Conservation (phyloP, 192 early-diverging fungal genomes). For the Coemansia sp. region DNA sequence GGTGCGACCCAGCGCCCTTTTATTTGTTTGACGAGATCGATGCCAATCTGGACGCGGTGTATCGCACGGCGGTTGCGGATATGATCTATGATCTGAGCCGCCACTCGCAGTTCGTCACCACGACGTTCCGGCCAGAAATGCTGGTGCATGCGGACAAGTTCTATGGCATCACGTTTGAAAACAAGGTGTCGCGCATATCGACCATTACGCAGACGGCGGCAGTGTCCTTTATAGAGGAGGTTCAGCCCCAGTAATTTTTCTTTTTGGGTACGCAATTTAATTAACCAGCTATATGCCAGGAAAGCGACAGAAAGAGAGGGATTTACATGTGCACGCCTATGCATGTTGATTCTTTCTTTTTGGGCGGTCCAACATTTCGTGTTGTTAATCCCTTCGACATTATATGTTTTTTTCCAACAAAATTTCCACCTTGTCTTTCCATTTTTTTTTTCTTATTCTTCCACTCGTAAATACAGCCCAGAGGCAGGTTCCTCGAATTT, state of each 20-base stretch:
- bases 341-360: too few species aligned
- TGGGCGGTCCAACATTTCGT: too few species aligned
- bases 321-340: too few species aligned
- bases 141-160: conserved; percentile 90
- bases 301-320: too few species aligned
- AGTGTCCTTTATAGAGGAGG: conserved; percentile 58
- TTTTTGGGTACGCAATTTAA: too few species aligned
- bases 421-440: too few species aligned
- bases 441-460: too few species aligned
- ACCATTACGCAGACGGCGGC: conserved; percentile 70
- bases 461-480: too few species aligned
- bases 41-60: conserved; percentile 93
- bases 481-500: neutral
- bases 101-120: conserved; percentile 93
- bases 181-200: conserved; percentile 89
- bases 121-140: conserved; percentile 97
- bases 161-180: conserved; percentile 95
- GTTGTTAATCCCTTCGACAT: too few species aligned
- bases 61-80: conserved; percentile 88
- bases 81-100: conserved; percentile 90
- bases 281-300: too few species aligned
- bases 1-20: conserved; percentile 97
- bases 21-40: conserved; percentile 99
- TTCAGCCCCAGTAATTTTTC: conserved; percentile 13
- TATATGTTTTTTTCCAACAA: too few species aligned